phyloP scores from a whole-genome alignment of 148 eudicot species.

The Silene latifolia region DNA sequence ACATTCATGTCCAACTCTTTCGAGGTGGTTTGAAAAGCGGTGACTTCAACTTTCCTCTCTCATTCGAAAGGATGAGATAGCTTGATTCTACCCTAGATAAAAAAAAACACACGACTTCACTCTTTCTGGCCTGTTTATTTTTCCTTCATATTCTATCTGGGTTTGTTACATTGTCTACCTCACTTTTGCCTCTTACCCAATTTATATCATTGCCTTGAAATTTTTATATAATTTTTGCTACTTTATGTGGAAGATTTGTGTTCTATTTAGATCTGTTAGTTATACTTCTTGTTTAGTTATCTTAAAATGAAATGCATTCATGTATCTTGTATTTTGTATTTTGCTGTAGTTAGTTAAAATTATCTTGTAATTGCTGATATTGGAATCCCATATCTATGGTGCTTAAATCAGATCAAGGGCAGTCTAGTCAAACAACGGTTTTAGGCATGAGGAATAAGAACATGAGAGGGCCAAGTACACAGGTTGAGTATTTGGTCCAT shows the following conservation, averaged over 20 bases:
- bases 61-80: too few species aligned
- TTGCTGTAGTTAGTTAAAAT: not conserved
- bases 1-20: too few species aligned
- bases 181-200: not conserved
- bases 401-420: not conserved
- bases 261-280: slow-evolving; percentile 15
- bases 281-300: not conserved
- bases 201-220: not conserved
- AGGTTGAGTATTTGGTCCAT: slow-evolving; percentile 56
- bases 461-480: slow-evolving; percentile 60
- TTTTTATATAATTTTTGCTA: not conserved
- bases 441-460: slow-evolving; percentile 57
- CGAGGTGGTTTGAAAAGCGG: too few species aligned
- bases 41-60: too few species aligned
- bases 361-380: not conserved
- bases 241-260: slow-evolving; percentile 3
- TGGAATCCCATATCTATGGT: not conserved
- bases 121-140: not conserved
- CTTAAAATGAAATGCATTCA: not conserved
- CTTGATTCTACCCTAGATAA: too few species aligned
- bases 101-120: too few species aligned
- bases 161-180: slow-evolving; percentile 15
- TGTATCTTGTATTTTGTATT: not conserved
- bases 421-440: slow-evolving; percentile 43
- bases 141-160: not conserved